Conservation (phyloP, 2,329 filamentous ascomycete genomes). For the Fusarium sp. region DNA sequence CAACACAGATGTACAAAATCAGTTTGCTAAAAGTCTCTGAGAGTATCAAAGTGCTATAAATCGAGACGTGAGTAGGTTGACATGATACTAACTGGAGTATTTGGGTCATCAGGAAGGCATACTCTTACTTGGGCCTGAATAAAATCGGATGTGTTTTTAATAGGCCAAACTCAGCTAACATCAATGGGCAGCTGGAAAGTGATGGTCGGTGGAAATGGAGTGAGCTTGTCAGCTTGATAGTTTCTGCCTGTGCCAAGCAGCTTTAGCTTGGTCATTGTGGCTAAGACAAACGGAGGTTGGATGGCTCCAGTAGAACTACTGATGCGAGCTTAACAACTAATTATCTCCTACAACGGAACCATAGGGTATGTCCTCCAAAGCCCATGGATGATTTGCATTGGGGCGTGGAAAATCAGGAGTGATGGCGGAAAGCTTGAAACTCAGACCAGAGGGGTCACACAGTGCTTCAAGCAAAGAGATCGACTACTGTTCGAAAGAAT, state of each 20-base stretch:
- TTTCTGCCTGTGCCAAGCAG: not conserved
- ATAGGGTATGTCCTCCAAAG: not conserved
- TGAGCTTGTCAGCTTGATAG: not conserved
- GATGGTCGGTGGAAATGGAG: not conserved
- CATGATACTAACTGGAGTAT: not conserved
- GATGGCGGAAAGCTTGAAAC: not conserved
- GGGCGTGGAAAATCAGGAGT: not conserved
- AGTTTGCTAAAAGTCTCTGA: not conserved
- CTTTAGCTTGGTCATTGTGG: not conserved
- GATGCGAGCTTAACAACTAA: not conserved
- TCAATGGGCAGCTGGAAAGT: not conserved
- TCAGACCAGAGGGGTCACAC: not conserved
- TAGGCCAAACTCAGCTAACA: not conserved
- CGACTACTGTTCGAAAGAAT: not conserved
- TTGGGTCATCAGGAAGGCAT: not conserved
- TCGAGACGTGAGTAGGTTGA: not conserved
- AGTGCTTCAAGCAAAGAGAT: not conserved
- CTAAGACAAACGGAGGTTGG: not conserved
- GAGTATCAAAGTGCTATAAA: not conserved
- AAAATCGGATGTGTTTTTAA: not conserved
- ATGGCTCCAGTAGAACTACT: not conserved
- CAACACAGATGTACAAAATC: not conserved
- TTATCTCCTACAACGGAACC: not conserved
- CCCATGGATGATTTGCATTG: not conserved
- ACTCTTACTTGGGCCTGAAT: not conserved